phyloP scores from a whole-genome alignment of 495 filamentous ascomycete species.

The Copromyces sp. region DNA sequence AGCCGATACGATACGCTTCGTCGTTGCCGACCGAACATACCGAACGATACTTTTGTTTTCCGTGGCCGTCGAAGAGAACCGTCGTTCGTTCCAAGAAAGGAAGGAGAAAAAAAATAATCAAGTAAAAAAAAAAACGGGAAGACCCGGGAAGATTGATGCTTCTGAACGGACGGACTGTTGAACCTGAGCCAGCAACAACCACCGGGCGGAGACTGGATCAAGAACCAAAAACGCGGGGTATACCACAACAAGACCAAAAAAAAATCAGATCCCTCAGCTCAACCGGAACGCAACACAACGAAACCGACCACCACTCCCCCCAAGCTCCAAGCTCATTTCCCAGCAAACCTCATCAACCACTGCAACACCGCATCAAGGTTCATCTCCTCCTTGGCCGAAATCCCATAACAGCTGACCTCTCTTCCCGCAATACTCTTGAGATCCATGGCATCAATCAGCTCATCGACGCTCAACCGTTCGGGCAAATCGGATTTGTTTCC shows the following conservation, averaged over 20 bases:
- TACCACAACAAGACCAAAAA: constrained; percentile 2
- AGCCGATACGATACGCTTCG: neutral
- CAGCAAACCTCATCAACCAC: constrained; percentile 87
- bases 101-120: neutral
- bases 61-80: neutral
- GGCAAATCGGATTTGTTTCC: constrained; percentile 95
- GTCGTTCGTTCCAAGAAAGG: neutral
- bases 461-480: constrained; percentile 80
- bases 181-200: constrained; percentile 5
- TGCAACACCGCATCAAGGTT: constrained; percentile 95
- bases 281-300: neutral
- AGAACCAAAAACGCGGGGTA: constrained; percentile 6
- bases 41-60: neutral
- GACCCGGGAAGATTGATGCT: too few relatives aligned
- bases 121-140: neutral
- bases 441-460: constrained; percentile 87
- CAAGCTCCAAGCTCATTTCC: constrained; percentile 29
- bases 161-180: neutral
- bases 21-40: neutral
- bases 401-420: constrained; percentile 97
- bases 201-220: neutral
- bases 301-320: neutral
- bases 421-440: constrained; percentile 81
- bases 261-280: constrained; percentile 1
- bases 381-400: constrained; percentile 96